phyloP scores from a whole-genome alignment of 2,329 filamentous ascomycete genomes.

The Fusarium globosum region DNA sequence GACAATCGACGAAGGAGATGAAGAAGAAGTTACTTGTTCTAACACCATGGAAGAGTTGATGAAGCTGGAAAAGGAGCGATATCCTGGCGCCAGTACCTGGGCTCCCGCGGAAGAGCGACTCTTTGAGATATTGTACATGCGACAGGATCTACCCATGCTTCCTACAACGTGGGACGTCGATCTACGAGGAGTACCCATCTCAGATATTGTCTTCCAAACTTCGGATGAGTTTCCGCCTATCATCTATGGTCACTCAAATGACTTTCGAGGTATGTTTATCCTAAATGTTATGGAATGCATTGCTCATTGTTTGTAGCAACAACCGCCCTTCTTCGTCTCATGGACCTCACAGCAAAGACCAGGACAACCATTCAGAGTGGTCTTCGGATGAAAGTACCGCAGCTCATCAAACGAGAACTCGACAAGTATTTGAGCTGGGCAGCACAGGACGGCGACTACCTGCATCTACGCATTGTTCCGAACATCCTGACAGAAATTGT shows the following conservation, averaged over 20 bases:
- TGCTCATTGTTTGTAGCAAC: slow-evolving; percentile 51
- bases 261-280: slow-evolving; percentile 51
- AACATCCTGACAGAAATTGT: slow-evolving; percentile 54
- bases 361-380: slow-evolving; percentile 51
- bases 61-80: slow-evolving; percentile 56
- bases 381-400: slow-evolving; percentile 47
- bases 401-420: slow-evolving; percentile 50
- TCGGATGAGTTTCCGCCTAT: slow-evolving; percentile 48
- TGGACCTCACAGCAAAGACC: slow-evolving; percentile 53
- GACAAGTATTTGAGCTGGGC: slow-evolving; percentile 55
- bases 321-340: slow-evolving; percentile 51
- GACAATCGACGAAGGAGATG: slow-evolving; percentile 12
- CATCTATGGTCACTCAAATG: slow-evolving; percentile 52
- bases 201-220: slow-evolving; percentile 51
- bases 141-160: slow-evolving; percentile 55
- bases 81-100: slow-evolving; percentile 60
- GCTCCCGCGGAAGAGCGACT: slow-evolving; percentile 60
- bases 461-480: slow-evolving; percentile 49
- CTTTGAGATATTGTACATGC: slow-evolving; percentile 56
- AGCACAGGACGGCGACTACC: slow-evolving; percentile 54
- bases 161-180: slow-evolving; percentile 56
- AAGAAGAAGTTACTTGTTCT: slow-evolving; percentile 15
- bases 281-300: no score
- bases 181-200: slow-evolving; percentile 54
- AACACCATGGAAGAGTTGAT: slow-evolving; percentile 50